These are phyloP conservation scores for Kwoniella europaea DNA, from an alignment of 768 basidiomycete species.

Conservation along the genomic window DNA sequence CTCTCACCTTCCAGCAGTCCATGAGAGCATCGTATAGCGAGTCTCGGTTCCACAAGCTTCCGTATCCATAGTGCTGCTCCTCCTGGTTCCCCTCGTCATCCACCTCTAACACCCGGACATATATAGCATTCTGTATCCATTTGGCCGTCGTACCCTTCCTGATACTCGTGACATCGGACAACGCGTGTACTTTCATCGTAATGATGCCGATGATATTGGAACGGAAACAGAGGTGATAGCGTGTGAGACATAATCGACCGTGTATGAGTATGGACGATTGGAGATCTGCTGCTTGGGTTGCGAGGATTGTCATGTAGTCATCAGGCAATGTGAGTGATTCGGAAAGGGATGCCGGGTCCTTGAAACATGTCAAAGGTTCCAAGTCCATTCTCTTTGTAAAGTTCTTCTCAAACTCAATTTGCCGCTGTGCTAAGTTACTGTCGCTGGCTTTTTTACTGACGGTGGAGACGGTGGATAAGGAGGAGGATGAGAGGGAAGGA, in stretches of 20 bases:
- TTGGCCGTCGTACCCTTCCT: constrained; percentile 40
- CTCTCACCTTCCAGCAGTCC: constrained; percentile 29
- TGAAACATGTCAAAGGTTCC: constrained; percentile 2
- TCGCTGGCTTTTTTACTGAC: constrained; percentile 14
- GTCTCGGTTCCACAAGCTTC: constrained; percentile 38
- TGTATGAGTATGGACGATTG: constrained; percentile 37
- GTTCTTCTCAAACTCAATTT: constrained; percentile 12
- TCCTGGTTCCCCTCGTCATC: constrained; percentile 9
- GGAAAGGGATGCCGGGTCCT: too few relatives aligned
- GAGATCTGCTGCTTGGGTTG: constrained; percentile 39
- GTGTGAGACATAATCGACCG: constrained; percentile 38
- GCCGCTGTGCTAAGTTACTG: constrained; percentile 10
- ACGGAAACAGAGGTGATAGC: constrained; percentile 41
- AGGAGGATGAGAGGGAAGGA: neutral
- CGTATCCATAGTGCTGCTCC: constrained; percentile 31
- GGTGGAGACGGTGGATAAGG: neutral
- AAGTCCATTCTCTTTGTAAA: constrained; percentile 6
- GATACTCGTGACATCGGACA: constrained; percentile 22
- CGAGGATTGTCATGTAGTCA: constrained; percentile 33
- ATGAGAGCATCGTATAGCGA: constrained; percentile 30
- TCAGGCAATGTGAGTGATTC: constrained; percentile 3
- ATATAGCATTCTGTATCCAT: constrained; percentile 45
- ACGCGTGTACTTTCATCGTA: constrained; percentile 31
- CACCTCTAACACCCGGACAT: constrained; percentile 17
- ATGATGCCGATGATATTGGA: constrained; percentile 38